These are phyloP conservation scores for Colletotrichum musicola DNA, from an alignment of 2,329 filamentous ascomycete species.

Conservation along the genomic window DNA sequence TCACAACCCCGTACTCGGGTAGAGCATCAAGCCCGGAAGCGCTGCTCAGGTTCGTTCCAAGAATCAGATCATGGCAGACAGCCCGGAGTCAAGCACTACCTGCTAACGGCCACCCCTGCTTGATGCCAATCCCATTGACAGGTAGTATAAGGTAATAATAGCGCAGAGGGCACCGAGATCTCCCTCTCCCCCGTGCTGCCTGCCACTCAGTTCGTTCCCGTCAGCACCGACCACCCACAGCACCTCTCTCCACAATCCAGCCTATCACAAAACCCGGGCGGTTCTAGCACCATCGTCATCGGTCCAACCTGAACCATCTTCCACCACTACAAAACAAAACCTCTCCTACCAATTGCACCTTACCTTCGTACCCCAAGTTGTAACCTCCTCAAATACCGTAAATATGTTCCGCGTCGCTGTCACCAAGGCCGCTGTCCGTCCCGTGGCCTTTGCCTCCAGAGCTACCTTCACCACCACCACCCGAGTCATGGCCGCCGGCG, in stretches of 20 bases:
- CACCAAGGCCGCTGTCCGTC: constrained; percentile 65
- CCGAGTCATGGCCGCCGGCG: constrained; percentile 76
- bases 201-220: neutral
- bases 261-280: constrained; percentile 37
- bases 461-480: constrained; percentile 74
- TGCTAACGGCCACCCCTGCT: too few relatives aligned
- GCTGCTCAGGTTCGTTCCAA: constrained; percentile 14
- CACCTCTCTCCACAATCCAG: constrained; percentile 22
- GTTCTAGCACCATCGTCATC: constrained; percentile 35
- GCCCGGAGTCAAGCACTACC: neutral
- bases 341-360: constrained; percentile 24
- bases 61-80: constrained; percentile 34
- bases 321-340: constrained; percentile 12
- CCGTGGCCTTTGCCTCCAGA: constrained; percentile 61
- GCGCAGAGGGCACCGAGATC: constrained; percentile 9
- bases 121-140: too few relatives aligned
- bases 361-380: constrained; percentile 21
- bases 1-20: constrained; percentile 27
- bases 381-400: constrained; percentile 39
- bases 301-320: constrained; percentile 21
- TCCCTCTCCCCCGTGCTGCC: constrained; percentile 13
- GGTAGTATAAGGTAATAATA: neutral
- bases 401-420: constrained; percentile 77
- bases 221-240: constrained; percentile 22
- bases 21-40: constrained; percentile 22